Evolutionary conservation across 495 filamentous ascomycete genomes (phyloP).

Genomic region (Hapsidospora chrysogenum): DNA sequence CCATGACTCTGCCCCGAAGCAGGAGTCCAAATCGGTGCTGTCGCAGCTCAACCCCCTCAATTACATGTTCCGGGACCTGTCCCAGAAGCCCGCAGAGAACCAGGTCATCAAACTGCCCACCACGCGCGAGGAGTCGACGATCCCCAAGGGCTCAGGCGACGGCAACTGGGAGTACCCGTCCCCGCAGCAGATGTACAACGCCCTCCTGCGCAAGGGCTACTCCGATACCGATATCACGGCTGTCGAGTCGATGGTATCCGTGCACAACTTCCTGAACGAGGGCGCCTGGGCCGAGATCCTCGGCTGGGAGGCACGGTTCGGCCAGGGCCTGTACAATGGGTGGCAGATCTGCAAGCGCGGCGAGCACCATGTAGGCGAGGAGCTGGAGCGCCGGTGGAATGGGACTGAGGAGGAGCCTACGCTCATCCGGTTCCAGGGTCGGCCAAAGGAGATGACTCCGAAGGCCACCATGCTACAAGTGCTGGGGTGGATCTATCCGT

Average conservation of each 20-base stretch:
- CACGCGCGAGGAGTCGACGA: conserved; percentile 65
- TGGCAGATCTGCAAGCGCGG: conserved; percentile 63
- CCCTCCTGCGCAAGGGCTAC: conserved; percentile 86
- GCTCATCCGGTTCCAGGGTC: conserved; percentile 71
- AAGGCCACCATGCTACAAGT: conserved; percentile 70
- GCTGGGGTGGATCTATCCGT: conserved; percentile 63
- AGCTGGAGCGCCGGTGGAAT: conserved; percentile 18
- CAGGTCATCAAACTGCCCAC: conserved; percentile 61
- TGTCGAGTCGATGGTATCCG: conserved; percentile 92
- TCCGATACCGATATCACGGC: conserved; percentile 83
- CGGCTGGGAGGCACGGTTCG: conserved; percentile 78
- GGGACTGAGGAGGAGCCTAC: conserved; percentile 36
- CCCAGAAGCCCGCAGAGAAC: conserved; percentile 53
- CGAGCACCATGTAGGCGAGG: conserved; percentile 32
- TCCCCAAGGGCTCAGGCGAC: conserved; percentile 60
- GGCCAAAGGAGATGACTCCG: conserved; percentile 76
- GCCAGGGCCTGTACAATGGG: conserved; percentile 47
- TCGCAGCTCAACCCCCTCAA: conserved; percentile 84
- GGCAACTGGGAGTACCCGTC: conserved; percentile 96
- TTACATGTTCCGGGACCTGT: conserved; percentile 82
- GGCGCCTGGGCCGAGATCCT: conserved; percentile 91
- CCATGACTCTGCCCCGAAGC: conserved; percentile 20
- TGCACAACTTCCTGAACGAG: conserved; percentile 97
- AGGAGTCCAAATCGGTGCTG: conserved; percentile 25
- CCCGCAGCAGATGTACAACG: conserved; percentile 99